phyloP scores from a whole-genome alignment of 805 yeast species.

The Clavispora phyllophila region DNA sequence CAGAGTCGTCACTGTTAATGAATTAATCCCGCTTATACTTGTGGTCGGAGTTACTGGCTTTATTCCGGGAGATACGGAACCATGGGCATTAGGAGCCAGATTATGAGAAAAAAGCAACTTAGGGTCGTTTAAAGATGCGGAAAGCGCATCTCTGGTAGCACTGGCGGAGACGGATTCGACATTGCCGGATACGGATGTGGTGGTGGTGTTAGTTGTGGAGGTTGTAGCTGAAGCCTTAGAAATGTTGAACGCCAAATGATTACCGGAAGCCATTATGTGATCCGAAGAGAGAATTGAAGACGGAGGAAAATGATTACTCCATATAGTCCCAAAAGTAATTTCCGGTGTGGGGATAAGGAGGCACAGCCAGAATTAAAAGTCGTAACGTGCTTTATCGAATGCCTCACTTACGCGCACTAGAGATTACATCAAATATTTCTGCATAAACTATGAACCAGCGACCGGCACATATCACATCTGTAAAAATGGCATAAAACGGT shows the following conservation, averaged over 20 bases:
- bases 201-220: conserved; percentile 33
- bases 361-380: not conserved
- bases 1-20: conserved; percentile 18
- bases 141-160: not conserved
- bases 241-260: conserved; percentile 28
- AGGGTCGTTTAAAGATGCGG: not conserved
- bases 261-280: conserved; percentile 23
- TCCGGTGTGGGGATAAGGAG: not conserved
- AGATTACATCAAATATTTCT: conserved; percentile 13
- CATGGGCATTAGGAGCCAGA: not conserved
- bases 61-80: conserved; percentile 5
- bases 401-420: conserved; percentile 5
- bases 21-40: conserved; percentile 16
- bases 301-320: not conserved
- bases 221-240: conserved; percentile 39
- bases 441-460: conserved; percentile 5
- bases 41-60: conserved; percentile 3
- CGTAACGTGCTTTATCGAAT: not conserved
- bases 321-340: not conserved
- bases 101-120: conserved; percentile 1
- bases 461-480: not conserved
- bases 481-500: not conserved
- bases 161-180: conserved; percentile 6
- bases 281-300: not conserved
- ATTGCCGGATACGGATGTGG: conserved; percentile 15